A percentile compares a stretch with the other conserved stretches of the same genome.
Evolutionary conservation across 176 grass and related monocot genomes (phyloP).

Genomic region (Aegilops sharonensis): DNA sequence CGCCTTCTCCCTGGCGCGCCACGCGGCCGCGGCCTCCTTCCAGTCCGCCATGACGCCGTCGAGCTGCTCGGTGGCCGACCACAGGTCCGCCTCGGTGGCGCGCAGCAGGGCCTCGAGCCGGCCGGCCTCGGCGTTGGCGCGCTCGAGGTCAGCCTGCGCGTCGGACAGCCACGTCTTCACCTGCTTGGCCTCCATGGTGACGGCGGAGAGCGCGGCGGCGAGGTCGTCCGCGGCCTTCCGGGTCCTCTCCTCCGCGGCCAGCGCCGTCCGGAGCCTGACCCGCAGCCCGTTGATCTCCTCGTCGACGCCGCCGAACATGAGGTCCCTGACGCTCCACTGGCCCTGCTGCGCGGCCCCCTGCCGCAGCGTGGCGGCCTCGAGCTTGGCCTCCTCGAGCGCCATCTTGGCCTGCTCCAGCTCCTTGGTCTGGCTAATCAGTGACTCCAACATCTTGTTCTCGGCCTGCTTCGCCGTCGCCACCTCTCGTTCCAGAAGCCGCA

Average conservation of each 20-base stretch:
- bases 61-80: slow-evolving; percentile 35
- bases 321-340: slow-evolving; percentile 54
- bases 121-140: slow-evolving; percentile 38
- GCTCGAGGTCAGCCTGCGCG: slow-evolving; percentile 54
- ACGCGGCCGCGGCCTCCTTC: slow-evolving; percentile 53
- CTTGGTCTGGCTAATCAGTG: slow-evolving; percentile 60
- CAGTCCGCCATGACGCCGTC: slow-evolving; percentile 36
- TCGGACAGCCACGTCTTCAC: slow-evolving; percentile 48
- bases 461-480: slow-evolving; percentile 56
- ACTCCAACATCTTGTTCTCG: slow-evolving; percentile 83
- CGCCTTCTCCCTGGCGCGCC: slow-evolving; percentile 72
- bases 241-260: slow-evolving; percentile 59
- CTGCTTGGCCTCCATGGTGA: slow-evolving; percentile 68
- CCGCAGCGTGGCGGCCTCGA: slow-evolving; percentile 41
- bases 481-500: slow-evolving; percentile 52
- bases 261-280: slow-evolving; percentile 16
- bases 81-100: slow-evolving; percentile 46
- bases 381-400: slow-evolving; percentile 77
- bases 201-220: slow-evolving; percentile 59
- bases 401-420: slow-evolving; percentile 86
- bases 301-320: slow-evolving; percentile 59
- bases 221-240: slow-evolving; percentile 64
- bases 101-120: slow-evolving; percentile 14
- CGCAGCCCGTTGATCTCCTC: slow-evolving; percentile 57
- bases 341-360: not conserved